phyloP scores from a whole-genome alignment of 2,329 filamentous ascomycete species.

The Colletotrichum endophyticum region DNA sequence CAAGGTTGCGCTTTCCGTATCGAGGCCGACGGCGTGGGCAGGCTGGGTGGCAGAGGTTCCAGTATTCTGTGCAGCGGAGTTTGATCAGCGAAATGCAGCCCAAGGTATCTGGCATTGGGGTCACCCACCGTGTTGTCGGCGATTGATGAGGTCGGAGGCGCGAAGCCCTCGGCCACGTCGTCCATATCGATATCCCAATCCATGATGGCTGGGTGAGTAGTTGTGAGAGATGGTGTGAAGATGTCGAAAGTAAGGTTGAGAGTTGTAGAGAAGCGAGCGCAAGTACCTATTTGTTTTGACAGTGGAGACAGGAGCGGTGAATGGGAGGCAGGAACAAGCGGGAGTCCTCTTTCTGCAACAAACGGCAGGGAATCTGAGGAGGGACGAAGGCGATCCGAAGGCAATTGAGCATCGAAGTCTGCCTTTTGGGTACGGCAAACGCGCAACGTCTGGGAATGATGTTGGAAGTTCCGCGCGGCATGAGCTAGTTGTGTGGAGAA shows the following conservation, averaged over 20 bases:
- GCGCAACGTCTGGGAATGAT: neutral
- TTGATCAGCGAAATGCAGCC: neutral
- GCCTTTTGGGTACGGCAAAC: neutral
- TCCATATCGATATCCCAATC: slow-evolving; percentile 78
- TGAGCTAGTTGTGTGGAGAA: neutral
- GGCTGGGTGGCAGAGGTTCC: neutral
- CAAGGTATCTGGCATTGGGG: neutral
- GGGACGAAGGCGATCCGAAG: neutral
- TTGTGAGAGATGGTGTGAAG: slow-evolving; percentile 3
- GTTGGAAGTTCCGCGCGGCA: neutral
- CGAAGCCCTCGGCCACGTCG: slow-evolving; percentile 50
- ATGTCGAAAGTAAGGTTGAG: slow-evolving; percentile 4
- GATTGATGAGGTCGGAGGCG: neutral
- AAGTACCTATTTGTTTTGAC: neutral
- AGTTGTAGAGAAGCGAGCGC: neutral
- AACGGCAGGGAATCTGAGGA: neutral
- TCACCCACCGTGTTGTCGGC: neutral
- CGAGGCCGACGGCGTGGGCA: neutral
- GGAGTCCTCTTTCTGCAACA: neutral
- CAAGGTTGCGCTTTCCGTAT: neutral
- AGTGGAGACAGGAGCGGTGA: neutral
- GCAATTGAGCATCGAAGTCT: neutral
- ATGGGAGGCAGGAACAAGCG: neutral
- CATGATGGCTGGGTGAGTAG: slow-evolving; percentile 47
- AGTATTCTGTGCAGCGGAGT: neutral